phyloP scores from a whole-genome alignment of 352 stramenopile genomes.

The Globisporangium middletonii region DNA sequence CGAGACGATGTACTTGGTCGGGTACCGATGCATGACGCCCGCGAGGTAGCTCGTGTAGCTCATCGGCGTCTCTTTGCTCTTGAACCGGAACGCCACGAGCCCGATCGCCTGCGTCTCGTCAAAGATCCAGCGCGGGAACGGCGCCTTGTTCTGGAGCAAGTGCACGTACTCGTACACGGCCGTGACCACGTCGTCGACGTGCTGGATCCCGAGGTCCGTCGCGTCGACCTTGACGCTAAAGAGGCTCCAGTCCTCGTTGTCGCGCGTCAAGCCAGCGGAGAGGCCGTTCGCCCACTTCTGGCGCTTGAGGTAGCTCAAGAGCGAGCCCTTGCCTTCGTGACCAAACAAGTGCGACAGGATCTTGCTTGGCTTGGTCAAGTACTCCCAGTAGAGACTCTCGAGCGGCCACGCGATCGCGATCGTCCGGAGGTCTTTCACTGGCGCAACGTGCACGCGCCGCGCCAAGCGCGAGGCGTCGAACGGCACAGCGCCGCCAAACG shows the following conservation, averaged over 20 bases:
- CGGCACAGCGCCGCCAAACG: conserved; percentile 38
- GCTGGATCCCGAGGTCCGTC: conserved; percentile 55
- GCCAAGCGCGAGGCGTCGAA: conserved; percentile 44
- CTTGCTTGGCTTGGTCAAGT: conserved; percentile 65
- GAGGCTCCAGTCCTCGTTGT: conserved; percentile 65
- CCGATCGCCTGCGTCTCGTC: conserved; percentile 53
- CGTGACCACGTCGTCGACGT: conserved; percentile 54
- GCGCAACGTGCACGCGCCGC: conserved; percentile 43
- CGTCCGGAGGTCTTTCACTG: conserved; percentile 62
- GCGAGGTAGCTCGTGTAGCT: conserved; percentile 64
- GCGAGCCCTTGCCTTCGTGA: conserved; percentile 90
- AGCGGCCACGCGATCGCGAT: conserved; percentile 74
- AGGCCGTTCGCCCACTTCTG: conserved; percentile 73
- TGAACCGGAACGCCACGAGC: conserved; percentile 61
- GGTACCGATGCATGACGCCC: conserved; percentile 64
- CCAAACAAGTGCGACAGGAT: conserved; percentile 92
- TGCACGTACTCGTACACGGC: conserved; percentile 54
- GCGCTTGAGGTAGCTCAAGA: conserved; percentile 90
- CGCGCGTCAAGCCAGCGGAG: conserved; percentile 48
- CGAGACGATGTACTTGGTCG: conserved; percentile 52
- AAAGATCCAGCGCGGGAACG: conserved; percentile 49
- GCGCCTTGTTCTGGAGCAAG: conserved; percentile 6
- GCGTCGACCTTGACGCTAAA: conserved; percentile 69
- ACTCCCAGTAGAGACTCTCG: conserved; percentile 32
- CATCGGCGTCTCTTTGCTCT: conserved; percentile 75